Evolutionary conservation across 495 filamentous ascomycete genomes (phyloP), one percentile per base, ranked within the genome.

Genomic region (Talaromyces wortmannii): DNA sequence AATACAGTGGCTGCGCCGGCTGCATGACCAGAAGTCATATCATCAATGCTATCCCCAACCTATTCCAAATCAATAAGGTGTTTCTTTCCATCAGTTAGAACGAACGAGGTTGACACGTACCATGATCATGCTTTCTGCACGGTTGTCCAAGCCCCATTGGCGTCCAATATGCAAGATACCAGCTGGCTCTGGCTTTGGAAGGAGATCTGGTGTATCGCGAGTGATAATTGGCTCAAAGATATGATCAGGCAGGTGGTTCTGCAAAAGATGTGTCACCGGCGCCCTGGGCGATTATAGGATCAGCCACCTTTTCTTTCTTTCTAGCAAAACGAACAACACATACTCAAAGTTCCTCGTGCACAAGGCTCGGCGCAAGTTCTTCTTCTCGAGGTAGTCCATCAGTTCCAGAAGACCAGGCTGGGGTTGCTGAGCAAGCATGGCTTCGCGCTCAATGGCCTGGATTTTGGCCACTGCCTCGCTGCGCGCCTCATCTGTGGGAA

Each of bases 261-360:
- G 63, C 2, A 96, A 77, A 13, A 97, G 80, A 67, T 95, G 81
- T 29, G 65, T 66, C 12, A 89, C 85, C 3, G 85, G 85, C 3
- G 77, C 68, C 61, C 83, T 87, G 43, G 5, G 48, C 11, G 50
- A 45, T 18, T 40, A 31, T 31, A 50, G 42, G 48, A 53, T 17
- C 44, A 50, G 16, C 46, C 7, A 3, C 11, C 48, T 45, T 17
- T 13, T 23, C 7, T 6, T 44, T 17, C 13, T 42, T 18, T n/a
- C 18, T 12, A 15, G 31, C 23, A 12, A 50, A 32, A 11, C 30
- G 48, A 42, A 11, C 6, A 31, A 10, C 12, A 48, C 70, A 50
- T 75, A 83, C 78, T 95, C 91, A 61, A 96, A 97, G 74, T 98
- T 98, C 62, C 94, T 78, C 6, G 94, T 98, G 72, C 92, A 96